These are phyloP conservation scores for Plasmopara halstedii DNA, from an alignment of 352 stramenopile species.

Conservation along the genomic window DNA sequence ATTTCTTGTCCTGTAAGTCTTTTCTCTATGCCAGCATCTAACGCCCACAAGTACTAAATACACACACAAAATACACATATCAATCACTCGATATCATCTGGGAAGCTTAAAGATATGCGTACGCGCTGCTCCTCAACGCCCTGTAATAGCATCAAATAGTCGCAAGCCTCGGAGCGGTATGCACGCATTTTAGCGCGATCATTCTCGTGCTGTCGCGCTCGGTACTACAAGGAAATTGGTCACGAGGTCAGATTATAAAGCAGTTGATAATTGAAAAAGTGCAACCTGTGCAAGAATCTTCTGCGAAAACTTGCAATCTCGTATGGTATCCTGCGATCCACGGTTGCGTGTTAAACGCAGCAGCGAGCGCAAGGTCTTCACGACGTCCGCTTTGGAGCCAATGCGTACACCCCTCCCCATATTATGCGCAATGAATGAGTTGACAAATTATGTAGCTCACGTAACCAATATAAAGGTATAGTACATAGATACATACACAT, in stretches of 20 bases:
- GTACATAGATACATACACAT: too few species aligned
- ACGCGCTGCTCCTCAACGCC: conserved; percentile 73
- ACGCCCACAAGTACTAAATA: conserved; percentile 54
- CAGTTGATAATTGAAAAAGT: background rate
- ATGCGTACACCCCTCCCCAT: conserved; percentile 72
- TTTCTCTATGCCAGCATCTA: conserved; percentile 64
- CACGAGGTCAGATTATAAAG: conserved; percentile 2
- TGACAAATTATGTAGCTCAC: background rate
- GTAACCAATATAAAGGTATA: background rate
- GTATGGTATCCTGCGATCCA: conserved; percentile 36
- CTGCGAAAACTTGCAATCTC: conserved; percentile 62
- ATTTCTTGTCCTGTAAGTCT: conserved; percentile 64
- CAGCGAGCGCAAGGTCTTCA: conserved; percentile 71
- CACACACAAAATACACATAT: conserved; percentile 1
- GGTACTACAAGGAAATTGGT: conserved; percentile 37
- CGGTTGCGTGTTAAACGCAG: conserved; percentile 57
- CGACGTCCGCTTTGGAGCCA: conserved; percentile 71
- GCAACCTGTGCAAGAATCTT: conserved; percentile 65
- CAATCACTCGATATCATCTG: conserved; percentile 5
- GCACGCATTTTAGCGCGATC: conserved; percentile 63
- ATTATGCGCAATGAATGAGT: conserved; percentile 4
- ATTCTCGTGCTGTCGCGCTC: conserved; percentile 60
- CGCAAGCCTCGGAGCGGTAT: conserved; percentile 59
- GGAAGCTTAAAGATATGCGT: conserved; percentile 8
- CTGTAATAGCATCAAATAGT: conserved; percentile 61